Evolutionary conservation across 768 basidiomycete species (phyloP), one percentile per base, ranked within the genome.

Genomic region (Amanita fuliginea): DNA sequence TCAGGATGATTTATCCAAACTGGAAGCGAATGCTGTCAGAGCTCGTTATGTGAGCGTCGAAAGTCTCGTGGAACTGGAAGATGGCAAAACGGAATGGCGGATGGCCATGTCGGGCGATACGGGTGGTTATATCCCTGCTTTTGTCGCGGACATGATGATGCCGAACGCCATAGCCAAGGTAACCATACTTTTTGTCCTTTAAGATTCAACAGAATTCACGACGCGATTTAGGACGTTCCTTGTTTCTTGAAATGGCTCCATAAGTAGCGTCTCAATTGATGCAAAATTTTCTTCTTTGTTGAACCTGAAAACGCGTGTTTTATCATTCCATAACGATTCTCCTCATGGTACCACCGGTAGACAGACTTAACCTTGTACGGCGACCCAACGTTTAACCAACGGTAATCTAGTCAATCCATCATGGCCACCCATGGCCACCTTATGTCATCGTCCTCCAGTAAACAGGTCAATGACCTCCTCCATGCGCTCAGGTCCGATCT

Each of bases 41-140:
- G 86, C 81, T 1, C 77, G 75, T 56, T 88, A 88, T 58, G 78
- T 76, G 34, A 77, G 79, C 55, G 79, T 84, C 3, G 87, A 89
- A 63, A 72, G 74, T 26, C 57, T 90, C 46, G 62, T 67, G 37
- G 82, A 83, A 61, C 72, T 81, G 35, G 75, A 75, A 16, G 67
- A 76, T 53, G 86, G 81, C 44, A 74, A 64, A 42, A 75, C 78
- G 10, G 84, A 87, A 62, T 89, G 86, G 86, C 70, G 77, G 35
- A 86, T 89, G 86, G 86, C 85, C 2, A 85, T 83, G 2, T 80
- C 82, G 21, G 82, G 81, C 55, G 77, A 75, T 2, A 77, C 83
- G 10, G 84, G 83, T 21, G 86, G 86, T 19, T 72, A 61, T 46
- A 80, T 88, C 39, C 86, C 86, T 0, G 64, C 67, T 13, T 84